Conservation (phyloP, 768 basidiomycete species). For the Amanita fuliginea region DNA sequence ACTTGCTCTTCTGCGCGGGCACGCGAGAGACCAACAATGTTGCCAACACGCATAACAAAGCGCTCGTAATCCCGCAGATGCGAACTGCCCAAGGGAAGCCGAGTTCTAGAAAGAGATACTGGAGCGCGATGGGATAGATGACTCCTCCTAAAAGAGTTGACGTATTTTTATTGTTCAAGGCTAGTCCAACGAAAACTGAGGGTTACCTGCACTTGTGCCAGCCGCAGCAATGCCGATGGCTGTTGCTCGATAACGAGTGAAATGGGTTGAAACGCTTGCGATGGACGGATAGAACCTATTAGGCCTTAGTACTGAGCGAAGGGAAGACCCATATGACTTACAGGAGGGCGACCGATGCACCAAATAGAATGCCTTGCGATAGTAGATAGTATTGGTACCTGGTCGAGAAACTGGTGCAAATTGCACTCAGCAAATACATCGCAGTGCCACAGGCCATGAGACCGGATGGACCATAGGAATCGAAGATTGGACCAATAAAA, state of each 20-base stretch:
- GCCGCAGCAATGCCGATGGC: constrained; percentile 62
- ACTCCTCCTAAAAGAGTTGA: constrained; percentile 40
- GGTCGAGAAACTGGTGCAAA: constrained; percentile 47
- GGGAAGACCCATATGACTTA: constrained; percentile 21
- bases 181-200: not conserved
- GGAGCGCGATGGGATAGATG: constrained; percentile 56
- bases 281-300: constrained; percentile 63
- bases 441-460: constrained; percentile 42
- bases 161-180: not conserved
- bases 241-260: constrained; percentile 52
- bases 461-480: constrained; percentile 44
- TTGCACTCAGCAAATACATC: constrained; percentile 38
- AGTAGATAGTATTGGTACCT: constrained; percentile 53
- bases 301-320: constrained; percentile 3
- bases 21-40: constrained; percentile 33
- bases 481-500: constrained; percentile 48
- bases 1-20: constrained; percentile 15
- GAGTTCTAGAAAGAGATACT: constrained; percentile 38
- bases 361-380: constrained; percentile 54
- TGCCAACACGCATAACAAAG: constrained; percentile 34
- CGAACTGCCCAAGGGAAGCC: constrained; percentile 59
- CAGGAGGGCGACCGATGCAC: constrained; percentile 55
- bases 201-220: constrained; percentile 55
- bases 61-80: constrained; percentile 40
- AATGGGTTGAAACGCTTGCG: constrained; percentile 56